Evolutionary conservation across 139 green algal genomes (phyloP).

Genomic region (Asterochloris sp.): DNA sequence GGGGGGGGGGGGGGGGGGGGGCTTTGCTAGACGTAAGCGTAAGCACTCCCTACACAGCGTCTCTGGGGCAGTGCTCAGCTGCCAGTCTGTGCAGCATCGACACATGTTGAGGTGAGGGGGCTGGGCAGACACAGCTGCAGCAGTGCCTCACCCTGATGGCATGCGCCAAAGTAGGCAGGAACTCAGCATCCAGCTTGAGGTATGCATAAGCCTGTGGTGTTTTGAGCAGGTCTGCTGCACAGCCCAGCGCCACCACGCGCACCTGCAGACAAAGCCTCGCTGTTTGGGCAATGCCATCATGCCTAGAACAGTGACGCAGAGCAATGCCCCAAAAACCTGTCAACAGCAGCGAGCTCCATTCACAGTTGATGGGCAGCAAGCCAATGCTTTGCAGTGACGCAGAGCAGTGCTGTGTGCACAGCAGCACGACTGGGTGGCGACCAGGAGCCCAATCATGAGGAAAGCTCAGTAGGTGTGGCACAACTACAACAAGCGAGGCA

Average conservation of each 20-base stretch:
- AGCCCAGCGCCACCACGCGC: slow-evolving; percentile 21
- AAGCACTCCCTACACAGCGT: too few relatives aligned
- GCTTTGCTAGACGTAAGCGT: too few relatives aligned
- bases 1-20: too few relatives aligned
- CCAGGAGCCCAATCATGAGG: too few relatives aligned
- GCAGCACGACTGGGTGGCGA: too few relatives aligned
- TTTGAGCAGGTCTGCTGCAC: slow-evolving; percentile 28
- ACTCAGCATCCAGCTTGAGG: not conserved
- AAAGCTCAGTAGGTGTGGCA: too few relatives aligned
- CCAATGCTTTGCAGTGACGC: too few relatives aligned
- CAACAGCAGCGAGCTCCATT: too few relatives aligned
- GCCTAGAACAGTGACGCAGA: not conserved
- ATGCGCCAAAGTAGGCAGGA: slow-evolving; percentile 11
- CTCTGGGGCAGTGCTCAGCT: too few relatives aligned
- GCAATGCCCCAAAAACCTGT: not conserved
- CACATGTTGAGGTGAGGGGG: not conserved
- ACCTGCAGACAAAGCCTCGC: slow-evolving; percentile 10
- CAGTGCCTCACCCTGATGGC: slow-evolving; percentile 10
- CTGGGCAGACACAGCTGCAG: not conserved
- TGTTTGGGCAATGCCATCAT: not conserved
- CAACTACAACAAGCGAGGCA: not conserved
- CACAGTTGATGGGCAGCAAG: too few relatives aligned
- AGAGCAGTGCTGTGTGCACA: too few relatives aligned
- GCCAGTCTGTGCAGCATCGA: not conserved
- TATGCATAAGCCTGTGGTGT: slow-evolving; percentile 8